Evolutionary conservation across 2,329 filamentous ascomycete genomes (phyloP), one percentile per base, ranked within the genome.

Genomic region (Lecanicillium sp.): DNA sequence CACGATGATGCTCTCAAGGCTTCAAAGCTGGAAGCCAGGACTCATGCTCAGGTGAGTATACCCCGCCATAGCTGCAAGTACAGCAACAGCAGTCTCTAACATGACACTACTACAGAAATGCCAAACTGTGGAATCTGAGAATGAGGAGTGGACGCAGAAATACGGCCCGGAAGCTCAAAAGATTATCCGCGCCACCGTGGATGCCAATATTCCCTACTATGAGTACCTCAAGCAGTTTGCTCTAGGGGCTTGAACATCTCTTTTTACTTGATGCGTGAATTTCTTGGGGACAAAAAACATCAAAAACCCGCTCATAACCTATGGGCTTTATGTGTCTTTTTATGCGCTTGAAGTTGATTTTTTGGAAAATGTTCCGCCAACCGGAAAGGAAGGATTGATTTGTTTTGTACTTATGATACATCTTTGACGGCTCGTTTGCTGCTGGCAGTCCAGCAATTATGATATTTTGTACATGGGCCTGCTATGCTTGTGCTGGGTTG

Each of bases 1-100:
- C 92, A 96, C 59, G 85, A 96, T 50, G 92, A 96, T 67, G 92
- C 88, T 12, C 85, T 96, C 51, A 71, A 84, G 49, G 94, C 85
- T 55, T 82, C 73, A 28, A 80, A 79, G 45, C 66, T 98, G 52
- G 82, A 81, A 56, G 77, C 85, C 2, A 71, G 85, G 54, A 68
- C 70, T 33, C 71, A 80, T 47, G 73, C 78, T 18, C 70, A 75
- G 58, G 76, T 80, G 61, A 59, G 71, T 60, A 37, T 4, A 25
- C 22, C 9, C 40, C 29, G 27, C 18, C 19, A 15, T n/a, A 12
- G 9, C 19, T 9, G n/a, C n/a, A n/a, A n/a, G n/a, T n/a, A n/a
- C n/a, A n/a, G n/a, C n/a, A n/a, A n/a, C n/a, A n/a, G n/a, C n/a
- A n/a, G n/a, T n/a, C 36, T 29, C 43, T 37, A 42, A 41, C 46